phyloP scores from a whole-genome alignment of 805 yeast genomes.

The Limtongia smithiae region DNA sequence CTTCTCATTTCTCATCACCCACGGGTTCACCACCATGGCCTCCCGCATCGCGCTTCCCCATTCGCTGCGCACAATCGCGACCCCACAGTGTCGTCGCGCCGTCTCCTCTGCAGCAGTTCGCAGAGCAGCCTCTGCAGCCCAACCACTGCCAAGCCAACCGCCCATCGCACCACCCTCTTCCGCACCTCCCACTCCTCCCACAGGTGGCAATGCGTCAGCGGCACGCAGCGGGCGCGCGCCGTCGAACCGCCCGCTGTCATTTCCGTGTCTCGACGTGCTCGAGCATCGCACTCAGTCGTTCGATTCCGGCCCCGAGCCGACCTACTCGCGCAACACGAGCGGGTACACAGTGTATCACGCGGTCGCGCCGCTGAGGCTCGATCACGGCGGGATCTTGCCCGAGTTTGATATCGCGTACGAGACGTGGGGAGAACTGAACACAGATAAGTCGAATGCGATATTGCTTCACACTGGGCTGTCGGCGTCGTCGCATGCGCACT shows the following conservation, averaged over 20 bases:
- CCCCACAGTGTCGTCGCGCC: too few relatives aligned
- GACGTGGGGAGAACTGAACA: constrained; percentile 78
- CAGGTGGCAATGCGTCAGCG: constrained; percentile 4
- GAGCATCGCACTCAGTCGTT: constrained; percentile 47
- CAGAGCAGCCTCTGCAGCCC: background rate
- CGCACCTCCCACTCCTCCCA: background rate
- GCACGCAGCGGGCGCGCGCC: constrained; percentile 26
- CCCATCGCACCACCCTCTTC: constrained; percentile 1
- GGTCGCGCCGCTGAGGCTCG: constrained; percentile 61
- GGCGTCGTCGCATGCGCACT: constrained; percentile 90
- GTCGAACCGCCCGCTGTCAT: constrained; percentile 66
- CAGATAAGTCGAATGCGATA: constrained; percentile 63
- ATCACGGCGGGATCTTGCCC: constrained; percentile 76
- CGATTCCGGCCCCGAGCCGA: constrained; percentile 71
- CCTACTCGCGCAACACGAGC: constrained; percentile 61
- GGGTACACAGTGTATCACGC: constrained; percentile 63
- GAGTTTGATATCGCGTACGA: constrained; percentile 84
- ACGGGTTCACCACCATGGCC: too few relatives aligned
- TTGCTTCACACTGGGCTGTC: constrained; percentile 86
- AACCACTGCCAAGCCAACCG: background rate
- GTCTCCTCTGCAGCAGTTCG: constrained; percentile 6
- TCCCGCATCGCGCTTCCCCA: background rate
- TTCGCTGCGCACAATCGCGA: too few relatives aligned
- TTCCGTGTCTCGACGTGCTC: constrained; percentile 80
- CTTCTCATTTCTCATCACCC: too few relatives aligned